Percentiles rank a stretch among this genome's conserved stretches.
phyloP scores from a whole-genome alignment of 2,329 filamentous ascomycete species.

The Arthrobotrys conoides region DNA sequence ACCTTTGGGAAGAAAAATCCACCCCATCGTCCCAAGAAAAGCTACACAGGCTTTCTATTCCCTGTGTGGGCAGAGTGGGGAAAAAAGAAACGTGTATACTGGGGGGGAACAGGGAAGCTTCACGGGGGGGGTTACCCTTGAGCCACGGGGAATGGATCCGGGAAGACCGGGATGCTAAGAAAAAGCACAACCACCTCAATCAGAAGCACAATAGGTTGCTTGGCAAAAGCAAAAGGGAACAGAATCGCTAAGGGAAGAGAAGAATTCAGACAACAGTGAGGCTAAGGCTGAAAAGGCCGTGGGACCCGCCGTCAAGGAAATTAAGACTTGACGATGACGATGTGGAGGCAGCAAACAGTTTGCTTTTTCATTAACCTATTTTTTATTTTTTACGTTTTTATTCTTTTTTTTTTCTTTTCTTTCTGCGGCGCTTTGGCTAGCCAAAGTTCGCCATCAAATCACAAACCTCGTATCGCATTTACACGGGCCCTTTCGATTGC shows the following conservation, averaged over 20 bases:
- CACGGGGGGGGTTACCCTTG: background rate
- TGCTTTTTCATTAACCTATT: slow-evolving; percentile 3
- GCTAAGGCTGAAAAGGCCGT: slow-evolving; percentile 56
- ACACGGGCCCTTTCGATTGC: slow-evolving; percentile 34
- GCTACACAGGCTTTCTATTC: slow-evolving; percentile 14
- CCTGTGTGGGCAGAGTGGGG: slow-evolving; percentile 9
- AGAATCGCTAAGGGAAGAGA: slow-evolving; percentile 30
- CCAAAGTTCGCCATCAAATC: slow-evolving; percentile 32
- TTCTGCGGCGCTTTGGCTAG: slow-evolving; percentile 40
- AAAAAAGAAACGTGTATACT: background rate
- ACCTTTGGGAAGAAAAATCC: slow-evolving; percentile 45
- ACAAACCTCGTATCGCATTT: slow-evolving; percentile 37
- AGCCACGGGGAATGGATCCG: background rate
- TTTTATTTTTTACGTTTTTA: background rate
- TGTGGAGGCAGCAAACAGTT: slow-evolving; percentile 36
- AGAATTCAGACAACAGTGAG: slow-evolving; percentile 45
- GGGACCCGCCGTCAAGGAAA: slow-evolving; percentile 47
- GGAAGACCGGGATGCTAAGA: slow-evolving; percentile 18
- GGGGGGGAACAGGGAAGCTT: background rate
- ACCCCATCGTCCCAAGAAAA: slow-evolving; percentile 25
- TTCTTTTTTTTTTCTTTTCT: slow-evolving; percentile 31
- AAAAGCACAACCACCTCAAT: slow-evolving; percentile 29
- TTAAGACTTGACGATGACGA: slow-evolving; percentile 58
- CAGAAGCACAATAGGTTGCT: slow-evolving; percentile 42
- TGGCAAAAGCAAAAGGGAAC: slow-evolving; percentile 32